A percentile compares a stretch with the other conserved stretches of the same genome.
Conservation (phyloP, 768 basidiomycete species). For the Strobilomyces echinocephalus region DNA sequence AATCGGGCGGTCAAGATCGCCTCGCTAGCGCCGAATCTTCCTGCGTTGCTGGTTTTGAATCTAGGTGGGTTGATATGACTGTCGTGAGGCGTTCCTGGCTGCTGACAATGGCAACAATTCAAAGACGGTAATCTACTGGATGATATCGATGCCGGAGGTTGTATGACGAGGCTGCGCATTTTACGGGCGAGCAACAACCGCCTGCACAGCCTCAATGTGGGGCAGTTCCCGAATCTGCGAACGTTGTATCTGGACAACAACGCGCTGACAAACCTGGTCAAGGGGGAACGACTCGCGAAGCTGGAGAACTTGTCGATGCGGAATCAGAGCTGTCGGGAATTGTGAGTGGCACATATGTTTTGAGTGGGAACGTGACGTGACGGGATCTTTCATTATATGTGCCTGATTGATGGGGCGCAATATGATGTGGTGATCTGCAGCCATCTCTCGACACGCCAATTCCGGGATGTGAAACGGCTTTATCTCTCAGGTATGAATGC, state of each 20-base stretch:
- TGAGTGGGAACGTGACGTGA: constrained; percentile 27
- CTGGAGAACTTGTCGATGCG: constrained; percentile 90
- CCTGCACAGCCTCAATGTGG: constrained; percentile 59
- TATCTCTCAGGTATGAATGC: constrained; percentile 80
- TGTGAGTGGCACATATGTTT: constrained; percentile 52
- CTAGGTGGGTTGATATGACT: constrained; percentile 58
- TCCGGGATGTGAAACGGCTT: constrained; percentile 88
- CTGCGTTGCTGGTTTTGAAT: constrained; percentile 69
- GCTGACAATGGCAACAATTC: constrained; percentile 9
- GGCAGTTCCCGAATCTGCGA: constrained; percentile 63
- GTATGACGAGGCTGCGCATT: constrained; percentile 71
- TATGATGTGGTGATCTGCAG: constrained; percentile 34
- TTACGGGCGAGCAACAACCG: constrained; percentile 83
- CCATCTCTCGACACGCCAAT: constrained; percentile 51
- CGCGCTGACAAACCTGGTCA: constrained; percentile 44
- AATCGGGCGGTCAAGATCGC: constrained; percentile 60
- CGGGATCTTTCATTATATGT: constrained; percentile 36
- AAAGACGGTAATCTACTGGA: constrained; percentile 71
- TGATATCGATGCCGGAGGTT: constrained; percentile 47
- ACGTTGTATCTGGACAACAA: constrained; percentile 95
- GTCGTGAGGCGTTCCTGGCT: constrained; percentile 13
- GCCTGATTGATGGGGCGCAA: constrained; percentile 33
- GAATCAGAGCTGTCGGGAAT: constrained; percentile 72
- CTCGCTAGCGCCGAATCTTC: constrained; percentile 54
- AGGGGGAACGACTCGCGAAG: constrained; percentile 55